Evolutionary conservation across 2,329 filamentous ascomycete genomes (phyloP), one percentile per base, ranked within the genome.

Genomic region (Colletotrichum caudatum): DNA sequence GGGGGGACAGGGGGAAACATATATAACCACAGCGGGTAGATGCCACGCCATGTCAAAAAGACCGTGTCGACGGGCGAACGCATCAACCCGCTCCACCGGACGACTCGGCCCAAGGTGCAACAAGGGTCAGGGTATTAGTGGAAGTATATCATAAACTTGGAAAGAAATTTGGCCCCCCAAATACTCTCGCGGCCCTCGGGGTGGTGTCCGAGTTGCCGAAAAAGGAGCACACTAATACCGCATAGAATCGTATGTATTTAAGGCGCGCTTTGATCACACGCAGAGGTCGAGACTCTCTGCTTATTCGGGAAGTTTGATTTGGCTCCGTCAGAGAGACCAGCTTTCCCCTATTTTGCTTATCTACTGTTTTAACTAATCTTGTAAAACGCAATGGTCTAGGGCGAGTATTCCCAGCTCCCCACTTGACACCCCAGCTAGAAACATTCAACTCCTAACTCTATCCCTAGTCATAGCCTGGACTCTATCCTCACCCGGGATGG

Each of bases 11-110:
- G 26, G 3, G 6, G 6, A n/a, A 1, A 46, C 9, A 1, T 46
- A 20, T 1, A 37, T 6, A 29, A 29, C 14, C 12, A 12, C 46
- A 14, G 12, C 3, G 7, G 9, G 9, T 20, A 20, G 33, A 11
- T 53, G 60, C 16, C 60, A 63, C 46, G 16, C 33, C 60, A 53
- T 29, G 23, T 53, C 48, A 41, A 23, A 37, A 14, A 33, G n/a
- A 6, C 20, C 20, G 37, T 23, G 18, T 14, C 18, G 16, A 16
- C 60, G 46, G 59, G 46, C 12, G 33, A 62, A 62, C 33, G 33
- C 23, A 16, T 29, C 33, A 37, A 6, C 29, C 23, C 18, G n/a
- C 33, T 53, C 29, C 23, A 41, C 50, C 48, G 8, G 60, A 41
- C 35, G 46, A 51, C 14, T 26, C 8, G 44, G 8, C 9, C 33